These are phyloP conservation scores for Eucalyptus melliodora DNA, from an alignment of 345 rosid genomes.

Conservation along the genomic window DNA sequence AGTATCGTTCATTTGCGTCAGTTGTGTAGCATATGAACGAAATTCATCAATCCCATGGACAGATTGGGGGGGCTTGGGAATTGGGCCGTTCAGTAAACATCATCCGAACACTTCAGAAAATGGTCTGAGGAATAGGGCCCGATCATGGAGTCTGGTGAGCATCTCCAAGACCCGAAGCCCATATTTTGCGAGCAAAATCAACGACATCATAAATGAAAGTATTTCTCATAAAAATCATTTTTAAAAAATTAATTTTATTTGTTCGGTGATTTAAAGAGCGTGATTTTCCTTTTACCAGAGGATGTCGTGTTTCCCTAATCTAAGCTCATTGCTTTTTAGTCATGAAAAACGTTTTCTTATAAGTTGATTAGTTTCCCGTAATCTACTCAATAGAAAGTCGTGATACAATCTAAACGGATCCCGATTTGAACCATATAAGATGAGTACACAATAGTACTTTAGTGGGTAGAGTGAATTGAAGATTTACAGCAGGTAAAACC, in stretches of 20 bases:
- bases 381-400: not conserved
- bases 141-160: not conserved
- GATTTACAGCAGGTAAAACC: not conserved
- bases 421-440: not conserved
- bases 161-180: not conserved
- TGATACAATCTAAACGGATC: not conserved
- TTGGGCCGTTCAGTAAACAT: not conserved
- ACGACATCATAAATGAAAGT: not conserved
- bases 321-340: not conserved
- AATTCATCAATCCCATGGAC: not conserved
- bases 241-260: not conserved
- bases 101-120: not conserved
- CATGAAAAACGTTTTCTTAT: not conserved
- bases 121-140: not conserved
- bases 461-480: not conserved
- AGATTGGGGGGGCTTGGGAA: not conserved
- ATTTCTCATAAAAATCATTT: not conserved
- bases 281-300: not conserved
- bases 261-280: not conserved
- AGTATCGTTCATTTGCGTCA: not conserved
- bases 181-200: not conserved
- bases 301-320: not conserved
- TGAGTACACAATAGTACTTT: not conserved
- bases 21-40: not conserved
- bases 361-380: not conserved